These are phyloP conservation scores for Mycena chlorophos DNA, from an alignment of 768 basidiomycete genomes.

Conservation along the genomic window DNA sequence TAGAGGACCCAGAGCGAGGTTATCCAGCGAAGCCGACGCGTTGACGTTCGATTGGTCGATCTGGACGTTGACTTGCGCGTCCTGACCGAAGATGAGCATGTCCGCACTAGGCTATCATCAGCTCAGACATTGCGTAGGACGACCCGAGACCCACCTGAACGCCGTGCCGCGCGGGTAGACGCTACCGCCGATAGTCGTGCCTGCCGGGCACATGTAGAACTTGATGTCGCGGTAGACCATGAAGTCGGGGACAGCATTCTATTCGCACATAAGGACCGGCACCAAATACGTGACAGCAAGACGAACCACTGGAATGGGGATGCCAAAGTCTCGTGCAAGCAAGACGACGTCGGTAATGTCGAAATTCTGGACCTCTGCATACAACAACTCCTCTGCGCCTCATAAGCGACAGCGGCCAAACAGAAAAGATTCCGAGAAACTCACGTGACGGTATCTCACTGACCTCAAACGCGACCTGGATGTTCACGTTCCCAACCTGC, in stretches of 20 bases:
- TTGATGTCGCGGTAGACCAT: conserved; percentile 5
- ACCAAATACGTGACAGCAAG: too few species aligned
- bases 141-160: neutral
- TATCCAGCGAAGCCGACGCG: neutral
- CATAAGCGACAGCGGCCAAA: neutral
- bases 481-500: neutral
- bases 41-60: neutral
- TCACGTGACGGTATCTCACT: conserved; percentile 10
- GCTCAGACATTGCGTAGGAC: too few species aligned
- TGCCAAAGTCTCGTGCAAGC: conserved; percentile 1
- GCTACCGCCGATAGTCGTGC: conserved; percentile 6
- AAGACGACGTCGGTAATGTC: conserved; percentile 10
- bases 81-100: conserved; percentile 7
- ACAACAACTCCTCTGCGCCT: conserved; percentile 2
- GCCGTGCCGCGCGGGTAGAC: conserved; percentile 1
- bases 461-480: conserved; percentile 5
- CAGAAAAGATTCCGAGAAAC: neutral
- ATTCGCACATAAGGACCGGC: too few species aligned
- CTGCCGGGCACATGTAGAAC: conserved; percentile 4
- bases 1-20: conserved; percentile 5
- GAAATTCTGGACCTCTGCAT: conserved; percentile 1
- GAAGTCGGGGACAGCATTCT: too few species aligned
- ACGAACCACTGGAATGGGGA: conserved; percentile 6
- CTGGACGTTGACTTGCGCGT: neutral
- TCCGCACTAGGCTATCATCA: too few species aligned